These are phyloP conservation scores for Trichoderma lentiforme DNA, from an alignment of 2,329 filamentous ascomycete species.

Conservation along the genomic window DNA sequence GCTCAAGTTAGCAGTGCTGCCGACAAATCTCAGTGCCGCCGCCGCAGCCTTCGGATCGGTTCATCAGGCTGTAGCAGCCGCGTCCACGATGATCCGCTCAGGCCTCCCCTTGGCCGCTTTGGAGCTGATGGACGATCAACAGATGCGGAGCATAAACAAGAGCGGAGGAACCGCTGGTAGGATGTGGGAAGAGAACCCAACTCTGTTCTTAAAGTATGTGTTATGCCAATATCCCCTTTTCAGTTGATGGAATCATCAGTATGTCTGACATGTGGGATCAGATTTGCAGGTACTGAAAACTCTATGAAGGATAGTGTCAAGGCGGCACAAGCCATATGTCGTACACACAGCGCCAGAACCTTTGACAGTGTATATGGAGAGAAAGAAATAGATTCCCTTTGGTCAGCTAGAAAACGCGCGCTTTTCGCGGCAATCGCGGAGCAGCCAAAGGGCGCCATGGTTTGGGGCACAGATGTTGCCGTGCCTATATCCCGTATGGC, in stretches of 20 bases:
- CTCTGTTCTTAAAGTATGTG: slow-evolving; percentile 65
- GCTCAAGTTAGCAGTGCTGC: slow-evolving; percentile 63
- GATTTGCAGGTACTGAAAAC: slow-evolving; percentile 61
- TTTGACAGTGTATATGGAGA: slow-evolving; percentile 67
- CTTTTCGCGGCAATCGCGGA: slow-evolving; percentile 70
- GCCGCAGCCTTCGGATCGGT: slow-evolving; percentile 60
- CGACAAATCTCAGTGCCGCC: slow-evolving; percentile 62
- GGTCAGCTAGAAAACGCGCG: slow-evolving; percentile 72
- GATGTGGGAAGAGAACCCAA: slow-evolving; percentile 66
- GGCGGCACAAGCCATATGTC: slow-evolving; percentile 54
- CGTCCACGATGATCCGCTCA: slow-evolving; percentile 59
- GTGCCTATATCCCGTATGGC: slow-evolving; percentile 70
- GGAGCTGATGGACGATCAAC: slow-evolving; percentile 61
- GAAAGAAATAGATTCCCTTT: slow-evolving; percentile 66
- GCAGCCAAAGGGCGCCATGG: slow-evolving; percentile 55
- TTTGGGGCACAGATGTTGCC: slow-evolving; percentile 80
- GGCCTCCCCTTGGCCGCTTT: slow-evolving; percentile 66
- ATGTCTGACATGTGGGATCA: slow-evolving; percentile 15
- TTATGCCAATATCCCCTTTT: not conserved
- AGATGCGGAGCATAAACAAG: slow-evolving; percentile 66
- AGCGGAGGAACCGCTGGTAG: slow-evolving; percentile 54
- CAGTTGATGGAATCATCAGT: not conserved
- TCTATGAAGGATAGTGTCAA: slow-evolving; percentile 60
- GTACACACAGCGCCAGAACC: slow-evolving; percentile 46
- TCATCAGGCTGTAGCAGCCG: slow-evolving; percentile 60